Evolutionary conservation across 73 alveolate species (phyloP).

Genomic region (Paramecium sonneborni): DNA sequence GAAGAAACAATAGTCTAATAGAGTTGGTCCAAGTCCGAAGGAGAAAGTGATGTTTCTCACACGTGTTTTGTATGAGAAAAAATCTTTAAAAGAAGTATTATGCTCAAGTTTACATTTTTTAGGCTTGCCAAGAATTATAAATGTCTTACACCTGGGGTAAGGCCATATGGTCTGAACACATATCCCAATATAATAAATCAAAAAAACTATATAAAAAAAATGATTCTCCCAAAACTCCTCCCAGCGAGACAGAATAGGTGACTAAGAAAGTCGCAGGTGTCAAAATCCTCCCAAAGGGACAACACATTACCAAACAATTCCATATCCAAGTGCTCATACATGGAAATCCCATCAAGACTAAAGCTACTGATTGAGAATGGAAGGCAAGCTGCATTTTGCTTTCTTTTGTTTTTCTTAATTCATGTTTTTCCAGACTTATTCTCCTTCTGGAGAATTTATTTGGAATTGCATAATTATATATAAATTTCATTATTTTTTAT

Average conservation of each 20-base stretch:
- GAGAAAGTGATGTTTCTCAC: slow-evolving; percentile 58
- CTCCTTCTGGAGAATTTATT: slow-evolving; percentile 35
- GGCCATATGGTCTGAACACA: slow-evolving; percentile 56
- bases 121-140: slow-evolving; percentile 49
- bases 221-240: slow-evolving; percentile 45
- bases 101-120: background rate
- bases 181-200: slow-evolving; percentile 46
- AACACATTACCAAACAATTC: slow-evolving; percentile 27
- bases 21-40: slow-evolving; percentile 33
- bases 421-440: background rate
- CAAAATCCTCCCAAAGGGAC: slow-evolving; percentile 15
- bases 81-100: slow-evolving; percentile 30
- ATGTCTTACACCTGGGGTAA: slow-evolving; percentile 32
- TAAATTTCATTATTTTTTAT: background rate
- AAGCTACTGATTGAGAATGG: slow-evolving; percentile 6
- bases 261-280: slow-evolving; percentile 36
- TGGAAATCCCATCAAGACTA: slow-evolving; percentile 13
- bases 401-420: slow-evolving; percentile 16
- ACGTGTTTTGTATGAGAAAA: slow-evolving; percentile 51
- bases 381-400: background rate
- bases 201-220: slow-evolving; percentile 51
- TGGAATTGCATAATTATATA: slow-evolving; percentile 18
- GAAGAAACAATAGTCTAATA: slow-evolving; percentile 16
- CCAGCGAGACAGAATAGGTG: background rate
- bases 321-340: slow-evolving; percentile 7